Conservation (phyloP, 2,329 filamentous ascomycete genomes). For the Aschersonia sp. region DNA sequence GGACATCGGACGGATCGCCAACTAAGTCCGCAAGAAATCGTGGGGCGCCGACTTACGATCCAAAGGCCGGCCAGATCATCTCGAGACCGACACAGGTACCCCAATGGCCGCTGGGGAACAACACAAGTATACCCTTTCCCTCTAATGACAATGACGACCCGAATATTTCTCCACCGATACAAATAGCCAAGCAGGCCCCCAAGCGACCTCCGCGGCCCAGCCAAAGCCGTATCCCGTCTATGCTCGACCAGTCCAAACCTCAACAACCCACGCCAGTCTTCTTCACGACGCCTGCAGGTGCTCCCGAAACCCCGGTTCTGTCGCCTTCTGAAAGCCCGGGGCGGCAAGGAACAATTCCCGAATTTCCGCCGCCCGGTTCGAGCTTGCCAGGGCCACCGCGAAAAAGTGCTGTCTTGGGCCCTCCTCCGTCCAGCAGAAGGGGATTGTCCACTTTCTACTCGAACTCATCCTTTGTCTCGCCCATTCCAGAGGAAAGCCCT, state of each 20-base stretch:
- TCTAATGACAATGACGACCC: constrained; percentile 12
- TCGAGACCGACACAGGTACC: constrained; percentile 36
- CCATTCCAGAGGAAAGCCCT: constrained; percentile 59
- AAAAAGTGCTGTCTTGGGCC: constrained; percentile 40
- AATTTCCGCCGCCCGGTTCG: constrained; percentile 34
- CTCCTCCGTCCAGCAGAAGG: constrained; percentile 44
- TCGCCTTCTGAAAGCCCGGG: constrained; percentile 33
- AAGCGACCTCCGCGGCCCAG: constrained; percentile 47
- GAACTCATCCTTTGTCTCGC: constrained; percentile 52
- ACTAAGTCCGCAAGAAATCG: constrained; percentile 8
- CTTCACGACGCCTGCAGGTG: constrained; percentile 20
- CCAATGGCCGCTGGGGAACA: constrained; percentile 36
- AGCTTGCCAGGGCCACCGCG: constrained; percentile 18
- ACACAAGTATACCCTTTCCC: constrained; percentile 20
- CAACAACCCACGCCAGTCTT: constrained; percentile 38
- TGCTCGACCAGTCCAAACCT: constrained; percentile 38
- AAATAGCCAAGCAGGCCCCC: constrained; percentile 34
- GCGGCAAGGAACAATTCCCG: constrained; percentile 42
- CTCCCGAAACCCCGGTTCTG: constrained; percentile 21
- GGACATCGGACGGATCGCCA: constrained; percentile 3
- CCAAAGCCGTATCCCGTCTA: constrained; percentile 41
- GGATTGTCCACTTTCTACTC: constrained; percentile 53
- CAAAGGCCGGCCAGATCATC: constrained; percentile 18
- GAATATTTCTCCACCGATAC: constrained; percentile 34
- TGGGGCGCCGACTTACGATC: constrained; percentile 11